Percentiles rank a stretch among this genome's conserved stretches.
phyloP scores from a whole-genome alignment of 2,329 filamentous ascomycete genomes.

The Bertia moriformis region DNA sequence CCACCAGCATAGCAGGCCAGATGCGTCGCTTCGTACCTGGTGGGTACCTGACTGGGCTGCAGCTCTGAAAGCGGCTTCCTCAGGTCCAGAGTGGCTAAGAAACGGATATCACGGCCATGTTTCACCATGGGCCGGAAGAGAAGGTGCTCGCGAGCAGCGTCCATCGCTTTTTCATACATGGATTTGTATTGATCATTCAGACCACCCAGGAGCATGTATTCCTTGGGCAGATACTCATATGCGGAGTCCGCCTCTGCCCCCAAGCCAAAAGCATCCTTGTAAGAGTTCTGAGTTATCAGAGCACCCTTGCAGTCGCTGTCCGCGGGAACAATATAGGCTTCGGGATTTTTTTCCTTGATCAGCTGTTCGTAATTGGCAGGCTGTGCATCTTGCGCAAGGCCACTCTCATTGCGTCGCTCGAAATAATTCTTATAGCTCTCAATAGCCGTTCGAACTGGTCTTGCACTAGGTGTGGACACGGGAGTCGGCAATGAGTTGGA shows the following conservation, averaged over 20 bases:
- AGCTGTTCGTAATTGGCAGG: neutral
- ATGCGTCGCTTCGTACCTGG: constrained; percentile 21
- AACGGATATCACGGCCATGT: constrained; percentile 44
- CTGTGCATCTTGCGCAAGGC: neutral
- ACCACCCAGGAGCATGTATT: constrained; percentile 53
- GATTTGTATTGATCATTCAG: constrained; percentile 40
- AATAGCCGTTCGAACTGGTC: neutral
- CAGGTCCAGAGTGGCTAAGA: constrained; percentile 25
- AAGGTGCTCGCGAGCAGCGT: constrained; percentile 43
- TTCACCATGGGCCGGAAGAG: constrained; percentile 59
- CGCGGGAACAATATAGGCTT: neutral
- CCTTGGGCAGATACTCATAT: constrained; percentile 47
- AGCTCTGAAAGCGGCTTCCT: constrained; percentile 13
- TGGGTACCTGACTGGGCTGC: constrained; percentile 5
- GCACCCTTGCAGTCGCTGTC: neutral
- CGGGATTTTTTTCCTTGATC: too few species aligned
- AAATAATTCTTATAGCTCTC: neutral
- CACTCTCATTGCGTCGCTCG: neutral
- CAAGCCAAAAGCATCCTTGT: constrained; percentile 28
- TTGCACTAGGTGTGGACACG: neutral
- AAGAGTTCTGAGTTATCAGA: neutral
- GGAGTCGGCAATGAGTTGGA: neutral
- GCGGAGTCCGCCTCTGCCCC: constrained; percentile 38
- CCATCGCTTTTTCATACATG: constrained; percentile 48
- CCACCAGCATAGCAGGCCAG: constrained; percentile 32